These are phyloP conservation scores for Pharus latifolius DNA, from an alignment of 176 grass and related monocot species.

Conservation along the genomic window DNA sequence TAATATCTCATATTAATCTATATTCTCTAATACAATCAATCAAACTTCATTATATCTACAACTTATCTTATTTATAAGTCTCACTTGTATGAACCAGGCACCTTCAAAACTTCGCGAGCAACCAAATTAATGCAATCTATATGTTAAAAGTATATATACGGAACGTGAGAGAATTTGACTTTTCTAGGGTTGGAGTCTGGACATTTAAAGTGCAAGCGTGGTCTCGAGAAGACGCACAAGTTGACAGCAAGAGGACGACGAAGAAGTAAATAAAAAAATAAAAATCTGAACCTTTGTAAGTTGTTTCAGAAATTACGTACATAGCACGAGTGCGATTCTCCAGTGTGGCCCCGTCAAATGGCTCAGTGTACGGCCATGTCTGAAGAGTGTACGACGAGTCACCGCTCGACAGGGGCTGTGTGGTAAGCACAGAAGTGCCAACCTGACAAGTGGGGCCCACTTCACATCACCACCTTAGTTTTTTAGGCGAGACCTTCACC, in stretches of 20 bases:
- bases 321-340: constrained; percentile 34
- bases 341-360: constrained; percentile 28
- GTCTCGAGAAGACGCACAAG: neutral
- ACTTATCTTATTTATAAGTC: no score
- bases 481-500: no score
- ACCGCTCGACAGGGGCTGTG: constrained; percentile 10
- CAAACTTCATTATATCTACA: no score
- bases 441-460: no score
- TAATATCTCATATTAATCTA: no score
- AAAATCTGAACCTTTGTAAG: neutral
- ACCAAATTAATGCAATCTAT: no score
- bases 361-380: constrained; percentile 39
- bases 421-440: no score
- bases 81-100: no score
- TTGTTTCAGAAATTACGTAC: neutral
- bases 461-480: no score
- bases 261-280: neutral
- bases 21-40: no score
- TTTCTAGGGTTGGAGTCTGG: constrained; percentile 20
- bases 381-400: neutral
- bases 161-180: neutral
- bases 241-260: neutral
- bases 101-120: no score
- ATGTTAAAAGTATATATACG: neutral
- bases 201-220: constrained; percentile 25